Base-by-base conservation (phyloP, 2,329 filamentous ascomycete species). In the Chrysosporium keratinophilum region DNA sequence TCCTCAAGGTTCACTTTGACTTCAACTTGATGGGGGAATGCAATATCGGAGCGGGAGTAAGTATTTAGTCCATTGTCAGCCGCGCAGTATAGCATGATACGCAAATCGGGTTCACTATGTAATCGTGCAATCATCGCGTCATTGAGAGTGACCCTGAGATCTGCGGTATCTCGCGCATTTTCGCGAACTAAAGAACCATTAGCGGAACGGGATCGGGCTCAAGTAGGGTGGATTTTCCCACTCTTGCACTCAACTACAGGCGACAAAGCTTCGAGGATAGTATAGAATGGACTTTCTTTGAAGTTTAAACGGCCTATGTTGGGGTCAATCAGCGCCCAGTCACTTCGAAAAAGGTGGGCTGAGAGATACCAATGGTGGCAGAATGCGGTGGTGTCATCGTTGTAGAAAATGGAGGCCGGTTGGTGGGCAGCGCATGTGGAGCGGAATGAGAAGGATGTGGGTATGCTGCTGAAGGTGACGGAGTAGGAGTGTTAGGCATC, bases 21-120 rank as follows among this genome's bases (percentile, higher is more conserved):
- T 67, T 98, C 93, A 33, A 93, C 86, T 70, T 96, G 89, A 62
- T 91, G 83, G 1, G 93, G 93, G 60, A 98, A 98, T 0, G 87
- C 75, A 52, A 98, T 83, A 57, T 97, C 88, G 49, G 73, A 72
- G 35, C 73, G 70, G 15, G 69, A 67, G 58, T 87, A 86, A 2
- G 74, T 68, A 14, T 78, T 80, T 12, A 77, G 70, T 14, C 76
- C 76, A 20, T 70, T 71, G 54, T 88, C 84, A 1, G 76, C 74
- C 2, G 87, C 83, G 63, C 89, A 95, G 65, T 94, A 95, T 3
- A 96, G 76, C 79, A 96, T 84, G 41, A 95, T 76, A 48, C 83
- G 80, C 62, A 85, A 71, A 11, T 77, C 77, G n/a, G 76, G 73
- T 57, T 91, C 82, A 6, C 69, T 67, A 23, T 78, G 70, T 47